A percentile compares a stretch with the other conserved stretches of the same genome.
These are phyloP conservation scores for Nevesoporus exiguus DNA, from an alignment of 768 basidiomycete species.

Conservation along the genomic window DNA sequence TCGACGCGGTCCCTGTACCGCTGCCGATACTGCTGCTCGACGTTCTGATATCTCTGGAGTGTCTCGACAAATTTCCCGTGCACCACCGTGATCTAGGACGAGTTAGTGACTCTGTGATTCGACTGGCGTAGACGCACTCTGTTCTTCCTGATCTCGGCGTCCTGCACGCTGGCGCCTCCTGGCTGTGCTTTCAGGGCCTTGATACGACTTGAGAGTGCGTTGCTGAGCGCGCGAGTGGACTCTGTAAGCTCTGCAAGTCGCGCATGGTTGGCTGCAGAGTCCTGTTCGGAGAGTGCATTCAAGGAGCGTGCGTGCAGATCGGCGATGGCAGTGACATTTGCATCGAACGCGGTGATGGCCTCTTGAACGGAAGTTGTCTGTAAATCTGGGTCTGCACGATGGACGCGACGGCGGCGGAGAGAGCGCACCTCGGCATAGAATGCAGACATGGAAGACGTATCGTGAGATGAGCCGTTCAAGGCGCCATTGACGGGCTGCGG, in stretches of 20 bases:
- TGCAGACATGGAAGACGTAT: conserved; percentile 27
- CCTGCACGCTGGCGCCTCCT: conserved; percentile 31
- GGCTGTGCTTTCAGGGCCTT: conserved; percentile 48
- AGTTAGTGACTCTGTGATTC: neutral
- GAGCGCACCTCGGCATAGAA: conserved; percentile 33
- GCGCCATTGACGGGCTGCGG: conserved; percentile 1
- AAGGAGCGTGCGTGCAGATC: conserved; percentile 50
- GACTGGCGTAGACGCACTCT: conserved; percentile 15
- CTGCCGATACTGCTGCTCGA: conserved; percentile 67
- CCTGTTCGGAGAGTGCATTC: conserved; percentile 46
- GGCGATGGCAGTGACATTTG: conserved; percentile 43
- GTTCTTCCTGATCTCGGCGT: conserved; percentile 45
- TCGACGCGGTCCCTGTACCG: conserved; percentile 66
- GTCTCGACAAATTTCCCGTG: conserved; percentile 72
- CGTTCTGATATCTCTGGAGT: conserved; percentile 72
- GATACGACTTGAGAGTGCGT: conserved; percentile 56
- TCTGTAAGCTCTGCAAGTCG: conserved; percentile 57
- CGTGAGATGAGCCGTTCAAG: conserved; percentile 8
- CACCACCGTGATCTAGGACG: conserved; percentile 50
- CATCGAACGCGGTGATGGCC: conserved; percentile 40
- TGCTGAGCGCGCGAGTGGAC: conserved; percentile 59
- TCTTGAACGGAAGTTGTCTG: conserved; percentile 53
- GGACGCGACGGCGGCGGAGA: neutral
- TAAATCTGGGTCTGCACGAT: neutral
- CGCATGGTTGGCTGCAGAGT: conserved; percentile 37